phyloP scores from a whole-genome alignment of 441 rosid species.

The Populus tomentosa region DNA sequence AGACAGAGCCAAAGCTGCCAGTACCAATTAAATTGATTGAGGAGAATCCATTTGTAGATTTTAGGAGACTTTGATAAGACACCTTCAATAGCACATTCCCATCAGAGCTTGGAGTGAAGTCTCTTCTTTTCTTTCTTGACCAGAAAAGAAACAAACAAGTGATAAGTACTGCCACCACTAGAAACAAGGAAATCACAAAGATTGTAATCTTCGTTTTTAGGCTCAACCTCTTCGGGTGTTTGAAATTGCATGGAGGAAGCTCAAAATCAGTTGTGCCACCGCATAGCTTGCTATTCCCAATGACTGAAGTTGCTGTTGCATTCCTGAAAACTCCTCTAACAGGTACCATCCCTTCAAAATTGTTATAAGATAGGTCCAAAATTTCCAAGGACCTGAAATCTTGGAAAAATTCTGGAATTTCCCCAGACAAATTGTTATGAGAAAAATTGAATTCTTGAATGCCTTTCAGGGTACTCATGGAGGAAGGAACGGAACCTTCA shows the following conservation, averaged over 20 bases:
- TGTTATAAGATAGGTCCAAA: neutral
- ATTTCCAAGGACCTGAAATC: neutral
- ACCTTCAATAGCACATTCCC: neutral
- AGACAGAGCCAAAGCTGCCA: slow-evolving; percentile 19
- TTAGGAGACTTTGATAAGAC: slow-evolving; percentile 20
- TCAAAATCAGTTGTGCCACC: neutral
- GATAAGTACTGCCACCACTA: neutral
- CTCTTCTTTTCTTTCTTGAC: neutral
- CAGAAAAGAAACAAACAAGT: neutral
- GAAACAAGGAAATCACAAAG: neutral
- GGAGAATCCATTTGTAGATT: slow-evolving; percentile 10
- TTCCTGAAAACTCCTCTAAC: neutral
- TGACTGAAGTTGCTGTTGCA: neutral
- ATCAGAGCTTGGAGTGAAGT: neutral
- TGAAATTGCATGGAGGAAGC: neutral
- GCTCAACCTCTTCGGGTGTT: neutral
- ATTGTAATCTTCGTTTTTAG: neutral
- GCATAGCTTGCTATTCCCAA: neutral
- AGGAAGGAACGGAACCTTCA: neutral
- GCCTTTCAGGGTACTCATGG: neutral
- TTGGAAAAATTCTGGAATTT: neutral
- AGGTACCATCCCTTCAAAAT: neutral
- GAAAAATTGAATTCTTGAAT: neutral
- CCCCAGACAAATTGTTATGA: neutral
- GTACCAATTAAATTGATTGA: slow-evolving; percentile 4